Evolutionary conservation across 331 rosid genomes (phyloP), one percentile per base, ranked within the genome.

Genomic region (Malus hybrid): DNA sequence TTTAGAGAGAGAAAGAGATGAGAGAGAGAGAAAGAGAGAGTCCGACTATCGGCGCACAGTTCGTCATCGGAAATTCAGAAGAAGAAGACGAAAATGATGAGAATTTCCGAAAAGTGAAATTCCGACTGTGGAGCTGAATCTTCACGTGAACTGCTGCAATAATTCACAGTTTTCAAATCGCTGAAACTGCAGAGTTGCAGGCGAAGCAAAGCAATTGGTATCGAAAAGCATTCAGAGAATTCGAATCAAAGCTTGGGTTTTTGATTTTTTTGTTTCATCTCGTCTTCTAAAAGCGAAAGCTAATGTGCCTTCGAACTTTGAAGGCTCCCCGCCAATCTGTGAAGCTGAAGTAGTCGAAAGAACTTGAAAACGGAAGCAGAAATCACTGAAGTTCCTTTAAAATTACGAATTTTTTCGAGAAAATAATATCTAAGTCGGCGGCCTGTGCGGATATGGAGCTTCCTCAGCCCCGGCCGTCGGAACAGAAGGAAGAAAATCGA

Each of bases 401-500:
- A 84, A 72, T 75, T 66, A 29, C n/a, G 12, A 72, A 57, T 12
- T 56, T 55, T 62, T 62, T n/a, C n/a, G 66, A 72, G 44, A 24
- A 60, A 63, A 72, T 58, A 75, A 70, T 24, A 20, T 63, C 71
- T 19, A 24, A 72, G 13, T 1, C 46, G 26, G 66, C 78, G 6
- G 44, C 20, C 13, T 71, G 68, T 77, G 2, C 66, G 68, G 46
- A 39, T 77, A 94, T 94, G 99, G 99, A 94, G 88, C 93, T 91
- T 85, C 86, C 97, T 84, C 97, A 84, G 79, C 85, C 95, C 13
- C 92, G 95, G 72, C 76, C 92, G 5, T 89, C 75, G 96, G 91
- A 83, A 78, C 86, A 44, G 86, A 85, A 90, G 97, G 99, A 80
- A 88, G 87, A 64, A 94, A 94, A 87, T 79, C 97, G 67, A 87